These are phyloP conservation scores for Mycena alexandri DNA, from an alignment of 768 basidiomycete genomes.

Conservation along the genomic window DNA sequence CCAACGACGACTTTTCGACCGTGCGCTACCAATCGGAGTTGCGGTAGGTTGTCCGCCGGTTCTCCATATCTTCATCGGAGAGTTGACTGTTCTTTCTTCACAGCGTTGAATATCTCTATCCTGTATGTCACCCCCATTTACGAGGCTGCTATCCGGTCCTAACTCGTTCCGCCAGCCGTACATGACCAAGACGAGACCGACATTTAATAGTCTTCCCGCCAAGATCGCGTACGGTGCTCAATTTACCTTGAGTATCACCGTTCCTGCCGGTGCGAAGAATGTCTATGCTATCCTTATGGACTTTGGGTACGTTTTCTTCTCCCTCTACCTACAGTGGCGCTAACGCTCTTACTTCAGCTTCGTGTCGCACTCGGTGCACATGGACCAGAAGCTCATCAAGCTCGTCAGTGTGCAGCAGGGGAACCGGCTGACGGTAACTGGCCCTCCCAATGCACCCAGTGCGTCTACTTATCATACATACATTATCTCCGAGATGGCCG, in stretches of 20 bases:
- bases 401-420: slow-evolving; percentile 32
- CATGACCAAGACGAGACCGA: slow-evolving; percentile 35
- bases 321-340: background rate
- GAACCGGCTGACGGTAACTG: slow-evolving; percentile 28
- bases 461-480: background rate
- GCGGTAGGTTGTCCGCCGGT: background rate
- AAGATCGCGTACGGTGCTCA: slow-evolving; percentile 38
- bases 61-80: background rate
- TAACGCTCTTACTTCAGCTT: slow-evolving; percentile 25
- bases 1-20: slow-evolving; percentile 41
- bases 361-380: slow-evolving; percentile 38
- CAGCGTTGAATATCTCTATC: slow-evolving; percentile 39
- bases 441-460: slow-evolving; percentile 31
- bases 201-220: slow-evolving; percentile 26
- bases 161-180: slow-evolving; percentile 31
- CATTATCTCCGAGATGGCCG: background rate
- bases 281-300: slow-evolving; percentile 33
- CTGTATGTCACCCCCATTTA: slow-evolving; percentile 7
- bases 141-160: background rate
- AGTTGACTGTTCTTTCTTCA: background rate
- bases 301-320: slow-evolving; percentile 14
- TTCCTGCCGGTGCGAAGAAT: slow-evolving; percentile 23
- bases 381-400: slow-evolving; percentile 39
- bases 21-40: slow-evolving; percentile 34
- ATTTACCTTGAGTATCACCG: slow-evolving; percentile 27